These are phyloP conservation scores for Peronospora tabacina DNA, from an alignment of 352 stramenopile genomes.

Conservation along the genomic window DNA sequence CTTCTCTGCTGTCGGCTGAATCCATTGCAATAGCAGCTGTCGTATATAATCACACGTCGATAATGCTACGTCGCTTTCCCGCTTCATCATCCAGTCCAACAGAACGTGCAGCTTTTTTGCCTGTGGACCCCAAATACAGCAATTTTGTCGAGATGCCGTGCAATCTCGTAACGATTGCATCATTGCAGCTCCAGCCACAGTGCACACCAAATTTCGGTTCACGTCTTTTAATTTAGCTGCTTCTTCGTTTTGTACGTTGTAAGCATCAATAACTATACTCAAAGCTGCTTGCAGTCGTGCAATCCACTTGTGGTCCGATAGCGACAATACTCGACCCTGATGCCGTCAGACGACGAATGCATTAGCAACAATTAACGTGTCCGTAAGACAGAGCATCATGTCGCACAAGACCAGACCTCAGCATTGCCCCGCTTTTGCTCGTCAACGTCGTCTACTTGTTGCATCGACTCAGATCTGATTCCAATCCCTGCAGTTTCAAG, in stretches of 20 bases:
- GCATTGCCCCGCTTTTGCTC: slow-evolving; percentile 7
- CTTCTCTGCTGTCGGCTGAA: slow-evolving; percentile 31
- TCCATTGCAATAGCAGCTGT: slow-evolving; percentile 30
- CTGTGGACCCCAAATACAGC: slow-evolving; percentile 44
- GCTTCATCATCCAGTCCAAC: slow-evolving; percentile 44
- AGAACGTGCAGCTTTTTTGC: slow-evolving; percentile 43
- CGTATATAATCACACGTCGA: slow-evolving; percentile 21
- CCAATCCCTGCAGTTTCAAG: slow-evolving; percentile 1
- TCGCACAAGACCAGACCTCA: slow-evolving; percentile 11
- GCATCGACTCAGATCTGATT: slow-evolving; percentile 22
- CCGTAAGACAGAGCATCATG: not conserved
- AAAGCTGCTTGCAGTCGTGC: slow-evolving; percentile 41
- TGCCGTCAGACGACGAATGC: slow-evolving; percentile 1
- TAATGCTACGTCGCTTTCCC: slow-evolving; percentile 4
- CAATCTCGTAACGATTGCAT: slow-evolving; percentile 39
- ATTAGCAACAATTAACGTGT: slow-evolving; percentile 1
- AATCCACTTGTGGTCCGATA: slow-evolving; percentile 59
- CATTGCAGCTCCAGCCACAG: slow-evolving; percentile 34
- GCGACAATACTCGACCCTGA: slow-evolving; percentile 26
- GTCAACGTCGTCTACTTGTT: slow-evolving; percentile 4
- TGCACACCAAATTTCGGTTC: slow-evolving; percentile 38
- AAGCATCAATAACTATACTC: slow-evolving; percentile 19
- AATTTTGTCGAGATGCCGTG: slow-evolving; percentile 38
- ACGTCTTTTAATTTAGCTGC: not conserved
- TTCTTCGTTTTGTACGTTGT: slow-evolving; percentile 3